Evolutionary conservation across 2,329 filamentous ascomycete genomes (phyloP), one percentile per base, ranked within the genome.

Genomic region (Xylariales sp.): DNA sequence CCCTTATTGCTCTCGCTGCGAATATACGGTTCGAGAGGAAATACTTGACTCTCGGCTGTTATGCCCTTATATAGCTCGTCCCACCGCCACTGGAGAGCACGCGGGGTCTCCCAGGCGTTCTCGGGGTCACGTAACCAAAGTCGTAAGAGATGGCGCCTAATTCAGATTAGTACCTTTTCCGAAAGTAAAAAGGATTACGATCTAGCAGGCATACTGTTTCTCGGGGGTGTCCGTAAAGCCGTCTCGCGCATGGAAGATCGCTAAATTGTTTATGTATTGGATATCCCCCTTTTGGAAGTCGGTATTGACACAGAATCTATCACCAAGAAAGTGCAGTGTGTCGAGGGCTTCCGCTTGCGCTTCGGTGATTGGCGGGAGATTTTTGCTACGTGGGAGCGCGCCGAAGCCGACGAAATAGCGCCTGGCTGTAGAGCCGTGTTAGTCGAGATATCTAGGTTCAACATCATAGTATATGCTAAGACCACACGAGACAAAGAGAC

Each of bases 351-450:
- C 85, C 4, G 83, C 82, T 69, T 87, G 85, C 0, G 83, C 83
- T 67, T 86, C 83, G 0, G 83, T 84, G 65, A 87, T 84, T 16
- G 88, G 83, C 12, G 89, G 88, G 57, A 91, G 86, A 23, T 83
- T 75, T 0, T 80, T 64, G 7, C 81, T 85, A 54, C 88, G 81
- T 3, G 87, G 87, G 1, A 88, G 79, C 0, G 82, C 82, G 69
- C 83, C 82, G 72, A 86, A 90, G 1, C 89, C 81, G 60, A 87
- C 88, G 70, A 90, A 90, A 32, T 79, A 80, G 1, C 88, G 83
- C 2, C 89, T 41, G 9, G 39, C 39, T 23, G 23, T 34, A 34
- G 32, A 34, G 8, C 5, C 32, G 8, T 34, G 32, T 34, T 34
- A 34, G 32, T 34, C 32, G 32, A 34, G 32, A 34, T 34, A 34